Percentiles rank a stretch among this genome's conserved stretches.
These are phyloP conservation scores for Candida namnaoensis DNA, from an alignment of 805 yeast genomes.

Conservation along the genomic window DNA sequence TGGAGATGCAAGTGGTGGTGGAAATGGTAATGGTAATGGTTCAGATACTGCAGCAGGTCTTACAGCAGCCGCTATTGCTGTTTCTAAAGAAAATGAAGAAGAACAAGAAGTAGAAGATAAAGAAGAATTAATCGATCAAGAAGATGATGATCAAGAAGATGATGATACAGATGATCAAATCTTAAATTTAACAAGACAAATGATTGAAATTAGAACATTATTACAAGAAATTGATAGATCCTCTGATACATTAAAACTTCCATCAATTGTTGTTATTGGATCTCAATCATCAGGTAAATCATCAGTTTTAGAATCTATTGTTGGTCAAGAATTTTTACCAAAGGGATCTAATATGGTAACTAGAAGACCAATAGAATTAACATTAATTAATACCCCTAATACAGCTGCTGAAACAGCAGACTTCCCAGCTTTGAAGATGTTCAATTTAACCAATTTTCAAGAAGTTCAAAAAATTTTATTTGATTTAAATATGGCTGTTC, in stretches of 20 bases:
- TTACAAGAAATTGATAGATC: constrained; percentile 66
- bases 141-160: constrained; percentile 41
- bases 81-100: constrained; percentile 33
- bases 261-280: constrained; percentile 94
- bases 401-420: constrained; percentile 83
- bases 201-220: constrained; percentile 90
- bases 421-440: constrained; percentile 82
- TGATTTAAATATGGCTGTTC: constrained; percentile 90
- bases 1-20: constrained; percentile 22
- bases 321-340: constrained; percentile 96
- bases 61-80: constrained; percentile 45
- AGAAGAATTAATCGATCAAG: constrained; percentile 25
- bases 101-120: constrained; percentile 35
- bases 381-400: constrained; percentile 80
- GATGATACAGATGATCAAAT: constrained; percentile 70
- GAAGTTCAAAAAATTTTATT: constrained; percentile 82
- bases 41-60: constrained; percentile 44
- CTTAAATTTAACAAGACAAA: constrained; percentile 83
- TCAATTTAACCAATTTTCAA: constrained; percentile 75
- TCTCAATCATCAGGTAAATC: constrained; percentile 97
- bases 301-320: constrained; percentile 90
- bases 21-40: constrained; percentile 21
- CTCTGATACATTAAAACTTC: constrained; percentile 69
- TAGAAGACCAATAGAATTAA: constrained; percentile 91
- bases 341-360: constrained; percentile 99